phyloP scores from a whole-genome alignment of 2,329 filamentous ascomycete genomes.

The Beauveria australis region DNA sequence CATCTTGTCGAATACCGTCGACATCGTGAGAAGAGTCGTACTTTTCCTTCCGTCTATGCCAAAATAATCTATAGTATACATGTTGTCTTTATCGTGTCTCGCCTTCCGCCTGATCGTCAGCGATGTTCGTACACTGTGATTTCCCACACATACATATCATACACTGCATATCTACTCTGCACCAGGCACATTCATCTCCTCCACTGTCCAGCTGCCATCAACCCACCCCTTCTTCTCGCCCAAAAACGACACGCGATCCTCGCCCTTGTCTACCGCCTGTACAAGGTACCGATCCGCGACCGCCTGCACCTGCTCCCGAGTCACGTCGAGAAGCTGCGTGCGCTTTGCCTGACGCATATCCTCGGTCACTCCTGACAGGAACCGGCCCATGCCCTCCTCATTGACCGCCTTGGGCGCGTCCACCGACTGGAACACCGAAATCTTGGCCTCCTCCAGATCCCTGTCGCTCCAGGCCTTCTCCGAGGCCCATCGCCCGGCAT shows the following conservation, averaged over 20 bases:
- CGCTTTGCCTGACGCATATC: slow-evolving; percentile 83
- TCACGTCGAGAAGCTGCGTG: slow-evolving; percentile 80
- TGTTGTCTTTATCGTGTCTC: not conserved
- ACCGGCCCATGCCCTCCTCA: slow-evolving; percentile 77
- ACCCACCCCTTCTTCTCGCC: slow-evolving; percentile 79
- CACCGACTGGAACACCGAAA: slow-evolving; percentile 84
- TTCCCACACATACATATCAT: not conserved
- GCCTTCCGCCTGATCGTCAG: too few species aligned
- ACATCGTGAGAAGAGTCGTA: slow-evolving; percentile 10
- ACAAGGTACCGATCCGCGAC: slow-evolving; percentile 79
- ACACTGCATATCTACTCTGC: slow-evolving; percentile 19
- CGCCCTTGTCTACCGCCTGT: slow-evolving; percentile 49
- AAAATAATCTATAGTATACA: slow-evolving; percentile 8
- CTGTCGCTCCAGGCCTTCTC: slow-evolving; percentile 73
- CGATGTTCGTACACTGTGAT: not conserved
- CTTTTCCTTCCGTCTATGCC: slow-evolving; percentile 9
- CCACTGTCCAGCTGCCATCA: slow-evolving; percentile 63
- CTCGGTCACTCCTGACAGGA: slow-evolving; percentile 76
- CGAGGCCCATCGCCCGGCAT: slow-evolving; percentile 73
- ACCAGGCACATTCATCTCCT: slow-evolving; percentile 61
- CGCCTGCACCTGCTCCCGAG: slow-evolving; percentile 66
- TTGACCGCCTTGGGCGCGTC: slow-evolving; percentile 86
- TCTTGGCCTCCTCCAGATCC: slow-evolving; percentile 92
- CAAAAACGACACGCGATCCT: slow-evolving; percentile 63
- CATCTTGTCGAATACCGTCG: slow-evolving; percentile 18